Conservation (phyloP, 129 eudicot species). For the Artemisia argyi region DNA sequence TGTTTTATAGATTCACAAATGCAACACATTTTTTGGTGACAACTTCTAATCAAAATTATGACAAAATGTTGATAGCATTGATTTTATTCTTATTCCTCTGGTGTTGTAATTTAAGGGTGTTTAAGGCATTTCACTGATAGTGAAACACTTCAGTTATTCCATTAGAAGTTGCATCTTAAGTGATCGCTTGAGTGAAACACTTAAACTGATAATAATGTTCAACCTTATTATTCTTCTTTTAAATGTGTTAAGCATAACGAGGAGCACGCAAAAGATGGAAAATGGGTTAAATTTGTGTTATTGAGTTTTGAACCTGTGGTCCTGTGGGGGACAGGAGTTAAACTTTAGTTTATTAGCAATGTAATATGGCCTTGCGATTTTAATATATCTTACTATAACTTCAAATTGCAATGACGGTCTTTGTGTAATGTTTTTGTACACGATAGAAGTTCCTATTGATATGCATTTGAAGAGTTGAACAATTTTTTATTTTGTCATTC, state of each 20-base stretch:
- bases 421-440: neutral
- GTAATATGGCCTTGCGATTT: no score
- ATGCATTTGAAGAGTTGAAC: neutral
- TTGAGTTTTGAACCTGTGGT: no score
- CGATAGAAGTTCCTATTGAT: neutral
- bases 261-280: no score
- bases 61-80: neutral
- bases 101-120: neutral
- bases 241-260: no score
- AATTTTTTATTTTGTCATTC: no score
- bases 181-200: neutral
- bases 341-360: no score
- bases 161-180: conserved; percentile 11
- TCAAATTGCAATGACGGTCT: neutral
- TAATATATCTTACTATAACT: neutral
- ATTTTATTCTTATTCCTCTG: conserved; percentile 5
- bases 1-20: no score
- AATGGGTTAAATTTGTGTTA: no score
- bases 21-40: neutral
- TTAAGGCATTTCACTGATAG: neutral
- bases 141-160: neutral
- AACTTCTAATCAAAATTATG: neutral
- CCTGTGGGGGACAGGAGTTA: no score
- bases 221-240: no score
- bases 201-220: no score